Percentiles rank a stretch among this genome's conserved stretches.
Conservation (phyloP, 192 early-diverging fungal genomes). For the Rhizophlyctis rosea region DNA sequence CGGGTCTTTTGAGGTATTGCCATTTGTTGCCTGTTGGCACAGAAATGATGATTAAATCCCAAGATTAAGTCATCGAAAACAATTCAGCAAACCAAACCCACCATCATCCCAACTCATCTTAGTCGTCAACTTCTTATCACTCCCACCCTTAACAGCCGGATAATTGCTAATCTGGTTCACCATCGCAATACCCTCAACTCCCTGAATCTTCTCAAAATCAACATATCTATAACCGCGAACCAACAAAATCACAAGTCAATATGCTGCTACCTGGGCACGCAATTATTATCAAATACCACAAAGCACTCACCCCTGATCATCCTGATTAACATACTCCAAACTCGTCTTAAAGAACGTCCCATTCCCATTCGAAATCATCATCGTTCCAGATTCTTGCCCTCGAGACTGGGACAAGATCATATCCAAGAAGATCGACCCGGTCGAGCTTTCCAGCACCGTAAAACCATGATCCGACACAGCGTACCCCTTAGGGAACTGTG, state of each 20-base stretch:
- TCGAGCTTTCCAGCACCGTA: constrained; percentile 81
- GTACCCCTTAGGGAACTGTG: constrained; percentile 76
- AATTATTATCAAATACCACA: too few relatives aligned
- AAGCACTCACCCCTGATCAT: constrained; percentile 47
- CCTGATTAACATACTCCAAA: constrained; percentile 76
- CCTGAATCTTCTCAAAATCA: constrained; percentile 90
- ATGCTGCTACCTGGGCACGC: too few relatives aligned
- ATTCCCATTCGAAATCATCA: constrained; percentile 83
- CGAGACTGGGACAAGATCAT: constrained; percentile 44
- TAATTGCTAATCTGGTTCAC: constrained; percentile 81
- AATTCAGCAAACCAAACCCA: too few relatives aligned
- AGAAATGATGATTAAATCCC: constrained; percentile 21
- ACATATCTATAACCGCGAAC: constrained; percentile 54
- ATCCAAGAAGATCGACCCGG: constrained; percentile 76
- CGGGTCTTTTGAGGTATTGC: constrained; percentile 3
- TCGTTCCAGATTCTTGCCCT: constrained; percentile 67
- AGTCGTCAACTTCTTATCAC: constrained; percentile 66
- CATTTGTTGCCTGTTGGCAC: constrained; percentile 24
- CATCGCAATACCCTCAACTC: constrained; percentile 79
- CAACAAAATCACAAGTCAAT: not conserved
- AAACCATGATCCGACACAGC: constrained; percentile 67
- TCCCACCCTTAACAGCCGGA: constrained; percentile 55
- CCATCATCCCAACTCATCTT: constrained; percentile 90
- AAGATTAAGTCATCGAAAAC: constrained; percentile 32
- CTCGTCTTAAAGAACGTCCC: constrained; percentile 71